A percentile compares a stretch with the other conserved stretches of the same genome.
phyloP scores from a whole-genome alignment of 1,284 basidiomycete genomes.

The Ustilago nuda region DNA sequence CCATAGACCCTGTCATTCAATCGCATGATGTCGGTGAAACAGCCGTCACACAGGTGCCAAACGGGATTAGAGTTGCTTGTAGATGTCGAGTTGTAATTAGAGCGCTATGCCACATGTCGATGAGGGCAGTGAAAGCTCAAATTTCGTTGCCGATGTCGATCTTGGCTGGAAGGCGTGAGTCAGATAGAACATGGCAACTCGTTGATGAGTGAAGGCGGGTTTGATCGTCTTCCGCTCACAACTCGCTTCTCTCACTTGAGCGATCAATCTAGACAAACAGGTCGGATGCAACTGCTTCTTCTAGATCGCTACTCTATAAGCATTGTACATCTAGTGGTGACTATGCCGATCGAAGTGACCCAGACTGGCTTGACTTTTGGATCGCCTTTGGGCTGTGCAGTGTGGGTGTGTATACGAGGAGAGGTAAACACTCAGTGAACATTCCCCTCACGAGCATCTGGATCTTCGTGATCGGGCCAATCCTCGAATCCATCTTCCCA shows the following conservation, averaged over 20 bases:
- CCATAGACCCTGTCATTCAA: neutral
- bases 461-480: conserved; percentile 66
- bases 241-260: neutral
- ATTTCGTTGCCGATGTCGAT: neutral
- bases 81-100: conserved; percentile 1
- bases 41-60: neutral
- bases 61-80: neutral
- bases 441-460: conserved; percentile 57
- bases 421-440: conserved; percentile 18
- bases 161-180: neutral
- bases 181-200: neutral
- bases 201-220: neutral
- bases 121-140: neutral
- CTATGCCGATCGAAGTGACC: neutral
- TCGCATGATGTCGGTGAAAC: neutral
- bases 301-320: neutral
- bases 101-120: neutral
- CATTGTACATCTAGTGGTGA: neutral
- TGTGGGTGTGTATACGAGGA: neutral
- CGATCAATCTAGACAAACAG: neutral
- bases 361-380: neutral
- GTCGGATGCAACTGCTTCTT: neutral
- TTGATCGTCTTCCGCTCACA: neutral
- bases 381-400: neutral
- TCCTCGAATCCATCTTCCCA: conserved; percentile 71